Evolutionary conservation across 768 basidiomycete genomes (phyloP), one percentile per base, ranked within the genome.

Genomic region (Termitomyces sp.): DNA sequence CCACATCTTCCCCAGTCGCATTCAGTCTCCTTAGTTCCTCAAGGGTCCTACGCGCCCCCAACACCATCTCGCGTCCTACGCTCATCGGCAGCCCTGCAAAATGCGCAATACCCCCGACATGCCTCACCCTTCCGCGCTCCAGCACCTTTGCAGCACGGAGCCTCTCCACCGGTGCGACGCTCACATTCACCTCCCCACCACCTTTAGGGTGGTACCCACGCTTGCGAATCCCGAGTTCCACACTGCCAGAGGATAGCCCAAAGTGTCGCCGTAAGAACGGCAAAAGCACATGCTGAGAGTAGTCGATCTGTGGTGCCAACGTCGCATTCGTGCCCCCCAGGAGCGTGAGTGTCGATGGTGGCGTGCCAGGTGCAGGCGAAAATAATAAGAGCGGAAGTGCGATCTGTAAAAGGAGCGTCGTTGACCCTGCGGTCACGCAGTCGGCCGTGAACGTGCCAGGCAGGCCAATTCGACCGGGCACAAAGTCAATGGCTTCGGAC

Each of bases 141-240:
- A 80, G 70, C 54, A 91, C 70, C 3, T 69, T 74, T 19, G 88
- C 69, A 37, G 66, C 64, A 40, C 65, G 70, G 34, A 81, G 64
- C 50, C 64, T 41, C n/a, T 52, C 44, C 25, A 53, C 42, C 0
- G 86, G 80, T 0, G 58, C 50, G 2, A 81, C 66, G 1, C 66
- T 70, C 52, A 84, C 72, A 1, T 64, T 56, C 5, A 91, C 76
- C 48, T 81, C 74, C 0, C 89, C 89, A 3, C 89, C 88, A 21
- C 89, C 89, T 62, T 77, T 83, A 0, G 89, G 89, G 60, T 73
- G 88, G 69, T 89, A 91, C 0, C 89, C 89, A 9, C 89, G 77
- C 56, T 73, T 79, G 42, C 70, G 62, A 48, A 90, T 69, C 25
- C 78, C 67, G 25, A 91, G 66, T 4, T 69, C 68, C 2, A 79